A percentile compares a stretch with the other conserved stretches of the same genome.
phyloP scores from a whole-genome alignment of 257 asterid species.

The Oldenlandia corymbosa region DNA sequence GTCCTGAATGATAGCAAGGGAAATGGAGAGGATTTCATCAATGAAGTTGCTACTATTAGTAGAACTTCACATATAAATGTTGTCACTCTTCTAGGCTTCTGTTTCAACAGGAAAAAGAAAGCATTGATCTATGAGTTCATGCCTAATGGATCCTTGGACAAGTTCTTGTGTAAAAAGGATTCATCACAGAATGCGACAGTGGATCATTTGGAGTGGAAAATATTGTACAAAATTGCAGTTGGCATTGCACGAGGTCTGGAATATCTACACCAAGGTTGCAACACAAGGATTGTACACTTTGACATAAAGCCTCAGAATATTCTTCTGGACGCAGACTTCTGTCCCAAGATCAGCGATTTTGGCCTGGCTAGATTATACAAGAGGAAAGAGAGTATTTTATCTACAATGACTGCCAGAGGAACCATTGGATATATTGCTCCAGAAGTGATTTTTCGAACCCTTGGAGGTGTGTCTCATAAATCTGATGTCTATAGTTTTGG shows the following conservation, averaged over 20 bases:
- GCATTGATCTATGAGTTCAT: constrained; percentile 52
- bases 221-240: constrained; percentile 40
- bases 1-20: constrained; percentile 29
- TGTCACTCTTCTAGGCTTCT: constrained; percentile 59
- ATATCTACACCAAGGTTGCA: constrained; percentile 63
- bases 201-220: constrained; percentile 36
- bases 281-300: constrained; percentile 57
- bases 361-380: constrained; percentile 53
- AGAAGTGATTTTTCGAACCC: constrained; percentile 50
- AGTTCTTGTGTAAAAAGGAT: constrained; percentile 30
- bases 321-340: constrained; percentile 52
- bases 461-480: constrained; percentile 55
- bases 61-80: constrained; percentile 61
- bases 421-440: constrained; percentile 70
- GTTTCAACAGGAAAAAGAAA: constrained; percentile 28
- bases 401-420: constrained; percentile 46
- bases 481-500: constrained; percentile 74
- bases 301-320: no score
- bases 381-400: constrained; percentile 42
- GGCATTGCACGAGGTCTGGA: constrained; percentile 64
- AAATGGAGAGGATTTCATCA: constrained; percentile 48
- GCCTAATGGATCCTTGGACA: constrained; percentile 65
- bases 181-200: constrained; percentile 12
- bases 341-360: constrained; percentile 67
- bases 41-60: constrained; percentile 60